These are phyloP conservation scores for Pistacia atlantica DNA, from an alignment of 345 rosid species.

Conservation along the genomic window DNA sequence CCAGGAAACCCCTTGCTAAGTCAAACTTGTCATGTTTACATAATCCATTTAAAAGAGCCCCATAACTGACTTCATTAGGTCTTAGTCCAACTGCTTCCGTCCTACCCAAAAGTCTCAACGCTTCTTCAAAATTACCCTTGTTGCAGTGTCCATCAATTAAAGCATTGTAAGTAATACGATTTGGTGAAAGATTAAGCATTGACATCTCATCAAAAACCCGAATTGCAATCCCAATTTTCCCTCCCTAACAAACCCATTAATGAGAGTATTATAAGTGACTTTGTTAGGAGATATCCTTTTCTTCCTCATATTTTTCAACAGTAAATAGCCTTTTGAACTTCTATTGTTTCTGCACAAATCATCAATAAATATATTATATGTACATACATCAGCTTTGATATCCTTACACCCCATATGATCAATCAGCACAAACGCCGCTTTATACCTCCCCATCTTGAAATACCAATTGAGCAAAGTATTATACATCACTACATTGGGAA, in stretches of 20 bases:
- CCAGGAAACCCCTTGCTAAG: constrained; percentile 55
- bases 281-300: constrained; percentile 60
- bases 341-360: constrained; percentile 71
- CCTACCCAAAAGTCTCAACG: constrained; percentile 55
- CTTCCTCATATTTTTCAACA: constrained; percentile 81
- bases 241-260: constrained; percentile 72
- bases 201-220: constrained; percentile 70
- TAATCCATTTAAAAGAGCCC: constrained; percentile 69
- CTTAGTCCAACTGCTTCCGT: constrained; percentile 57
- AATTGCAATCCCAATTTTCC: constrained; percentile 62
- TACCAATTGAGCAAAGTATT: constrained; percentile 82
- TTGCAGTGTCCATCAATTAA: constrained; percentile 66
- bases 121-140: constrained; percentile 58
- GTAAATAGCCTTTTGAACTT: constrained; percentile 80
- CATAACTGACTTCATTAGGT: constrained; percentile 69
- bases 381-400: constrained; percentile 68
- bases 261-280: constrained; percentile 77
- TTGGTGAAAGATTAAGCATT: constrained; percentile 54
- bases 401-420: constrained; percentile 77
- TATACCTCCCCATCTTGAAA: constrained; percentile 70
- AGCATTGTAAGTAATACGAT: constrained; percentile 62
- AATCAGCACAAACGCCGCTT: constrained; percentile 61
- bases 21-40: constrained; percentile 65
- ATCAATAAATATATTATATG: constrained; percentile 75
- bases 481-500: constrained; percentile 71